Evolutionary conservation across 768 basidiomycete genomes (phyloP), one percentile per base, ranked within the genome.

Genomic region (Hysterangium stoloniferum): DNA sequence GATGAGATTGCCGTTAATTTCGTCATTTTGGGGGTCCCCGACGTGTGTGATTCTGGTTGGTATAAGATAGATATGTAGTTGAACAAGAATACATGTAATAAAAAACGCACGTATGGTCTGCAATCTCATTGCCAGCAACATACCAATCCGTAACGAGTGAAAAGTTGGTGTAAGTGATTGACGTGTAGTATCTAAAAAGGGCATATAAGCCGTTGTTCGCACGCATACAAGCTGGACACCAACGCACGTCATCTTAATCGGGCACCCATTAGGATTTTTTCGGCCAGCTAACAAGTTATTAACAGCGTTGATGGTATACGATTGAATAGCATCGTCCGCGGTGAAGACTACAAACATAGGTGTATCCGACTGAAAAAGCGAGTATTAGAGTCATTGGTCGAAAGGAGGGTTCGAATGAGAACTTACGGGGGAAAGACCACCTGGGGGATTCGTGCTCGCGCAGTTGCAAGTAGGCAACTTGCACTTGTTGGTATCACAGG

Each of bases 121-220:
- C 84, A 56, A 90, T 87, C 62, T 90, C 87, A 61, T 88, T 88
- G 19, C 86, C 86, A 3, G 80, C 82, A 27, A 86, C 84, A 62
- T 68, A 88, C 83, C 82, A 87, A 62, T 86, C 84, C 69, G 70
- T 86, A 34, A 86, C 82, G 42, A 86, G 72, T 1, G 81, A 79
- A 63, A 82, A 85, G 62, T 88, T 87, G 12, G 86, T 88, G 64
- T 78, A 88, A 46, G 74, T 75, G 31, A 86, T 40, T 13, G 44
- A 45, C n/a, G 44, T 45, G 28, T 45, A 45, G 44, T 45, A 45
- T 1, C 44, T 45, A n/a, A n/a, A n/a, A n/a, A n/a, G n/a, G n/a
- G n/a, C n/a, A n/a, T n/a, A n/a, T n/a, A n/a, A n/a, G n/a, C n/a
- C n/a, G n/a, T n/a, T n/a, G n/a, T n/a, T n/a, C n/a, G n/a, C n/a